Evolutionary conservation across 2,329 filamentous ascomycete genomes (phyloP).

Genomic region (Fusarium hostae): DNA sequence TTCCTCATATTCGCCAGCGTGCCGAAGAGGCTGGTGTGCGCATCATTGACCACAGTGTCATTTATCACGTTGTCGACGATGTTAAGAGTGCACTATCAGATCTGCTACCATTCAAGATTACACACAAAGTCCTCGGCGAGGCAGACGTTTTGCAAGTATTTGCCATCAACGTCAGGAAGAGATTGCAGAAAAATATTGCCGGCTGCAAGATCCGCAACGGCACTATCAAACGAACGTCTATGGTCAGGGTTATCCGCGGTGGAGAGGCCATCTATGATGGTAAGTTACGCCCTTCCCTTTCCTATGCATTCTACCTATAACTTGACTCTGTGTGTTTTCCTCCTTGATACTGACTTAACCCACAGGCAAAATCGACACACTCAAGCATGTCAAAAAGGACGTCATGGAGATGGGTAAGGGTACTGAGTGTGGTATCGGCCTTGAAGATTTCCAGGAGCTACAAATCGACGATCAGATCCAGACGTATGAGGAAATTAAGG

Average conservation of each 20-base stretch:
- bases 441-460: conserved; percentile 83
- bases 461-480: conserved; percentile 86
- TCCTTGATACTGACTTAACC: not conserved
- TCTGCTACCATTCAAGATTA: conserved; percentile 73
- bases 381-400: conserved; percentile 95
- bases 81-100: conserved; percentile 75
- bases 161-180: conserved; percentile 80
- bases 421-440: conserved; percentile 90
- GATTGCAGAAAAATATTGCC: conserved; percentile 78
- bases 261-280: conserved; percentile 83
- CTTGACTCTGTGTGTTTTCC: not conserved
- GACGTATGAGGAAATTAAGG: conserved; percentile 81
- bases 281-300: conserved; percentile 60
- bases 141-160: conserved; percentile 88
- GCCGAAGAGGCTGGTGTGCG: conserved; percentile 78
- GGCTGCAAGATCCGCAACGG: conserved; percentile 91
- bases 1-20: conserved; percentile 72
- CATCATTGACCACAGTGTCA: conserved; percentile 87
- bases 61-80: conserved; percentile 82
- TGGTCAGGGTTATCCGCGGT: conserved; percentile 77
- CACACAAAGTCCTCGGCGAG: conserved; percentile 81
- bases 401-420: conserved; percentile 90
- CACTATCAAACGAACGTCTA: conserved; percentile 68
- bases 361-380: conserved; percentile 78
- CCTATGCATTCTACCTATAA: not conserved